Base-by-base conservation (phyloP, 2,329 filamentous ascomycete species). In the Ceratocystis variospora region DNA sequence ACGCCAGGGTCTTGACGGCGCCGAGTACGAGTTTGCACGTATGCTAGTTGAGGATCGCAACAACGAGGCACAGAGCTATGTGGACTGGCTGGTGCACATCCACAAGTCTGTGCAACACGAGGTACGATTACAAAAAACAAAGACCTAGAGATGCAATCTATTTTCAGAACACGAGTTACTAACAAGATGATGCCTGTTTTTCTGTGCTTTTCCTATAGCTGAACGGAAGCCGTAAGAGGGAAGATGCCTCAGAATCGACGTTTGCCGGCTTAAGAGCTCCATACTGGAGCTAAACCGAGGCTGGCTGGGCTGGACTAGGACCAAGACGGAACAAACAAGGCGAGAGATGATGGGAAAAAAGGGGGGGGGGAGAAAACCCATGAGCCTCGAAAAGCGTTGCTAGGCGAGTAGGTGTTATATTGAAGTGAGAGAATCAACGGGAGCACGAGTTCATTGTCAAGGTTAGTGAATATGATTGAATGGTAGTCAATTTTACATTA, bases 31-130 rank as follows among this genome's bases (percentile, higher is more conserved):
- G 76, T 99, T 97, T 79, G 94, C 94, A 6, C 81, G 92, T 64
- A 80, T 95, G 76, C 76, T 99, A 70, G 86, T 96, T 41, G 94
- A 99, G 77, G 94, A 99, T 73, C 84, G 94, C 70, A 97, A 97
- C 75, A 96, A 96, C 71, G 94, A 99, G 78, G 94, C 94, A 45
- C 92, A 96, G 77, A 96, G 89, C 74, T 99, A 97, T 76, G 94
- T 97, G 44, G 94, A 99, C 77, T 99, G 94, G 94, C 80, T 99
- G 72, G 94, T 99, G 67, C 89, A 96, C 76, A 82, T 97, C 69
- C 94, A 99, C 77, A 87, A 93, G 71, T 87, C 89, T 71, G 94
- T 99, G 70, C 92, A 96, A 74, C 80, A 96, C 70, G 94, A 99
- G 82, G 85, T 87, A 75, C 25, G 45, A 50, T 28, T 12, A 41